Conservation (phyloP, 495 filamentous ascomycete species). For the Antarctomyces pellizariae region DNA sequence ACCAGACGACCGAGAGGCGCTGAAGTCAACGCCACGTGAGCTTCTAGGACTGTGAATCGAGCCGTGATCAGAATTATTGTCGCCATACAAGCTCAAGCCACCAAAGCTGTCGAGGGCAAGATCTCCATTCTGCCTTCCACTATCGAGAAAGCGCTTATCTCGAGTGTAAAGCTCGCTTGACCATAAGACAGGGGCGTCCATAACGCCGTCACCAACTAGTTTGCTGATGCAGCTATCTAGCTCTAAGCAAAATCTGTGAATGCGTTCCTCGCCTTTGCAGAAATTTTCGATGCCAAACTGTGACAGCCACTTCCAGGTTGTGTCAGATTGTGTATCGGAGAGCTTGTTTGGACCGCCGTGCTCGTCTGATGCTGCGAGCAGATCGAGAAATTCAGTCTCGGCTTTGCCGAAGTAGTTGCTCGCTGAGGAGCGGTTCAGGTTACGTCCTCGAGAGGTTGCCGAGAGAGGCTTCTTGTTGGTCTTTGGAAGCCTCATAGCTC, state of each 20-base stretch:
- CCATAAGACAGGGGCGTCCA: constrained; percentile 78
- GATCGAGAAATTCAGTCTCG: constrained; percentile 67
- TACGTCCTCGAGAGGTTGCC: constrained; percentile 12
- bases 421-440: constrained; percentile 27
- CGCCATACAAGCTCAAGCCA: constrained; percentile 23
- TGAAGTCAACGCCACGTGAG: constrained; percentile 21
- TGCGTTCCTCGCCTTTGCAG: constrained; percentile 84
- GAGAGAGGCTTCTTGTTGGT: constrained; percentile 17
- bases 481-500: constrained; percentile 60
- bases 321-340: constrained; percentile 82
- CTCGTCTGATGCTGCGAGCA: constrained; percentile 60
- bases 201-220: constrained; percentile 64
- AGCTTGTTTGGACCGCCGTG: constrained; percentile 87
- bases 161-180: constrained; percentile 70
- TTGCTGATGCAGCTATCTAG: constrained; percentile 71
- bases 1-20: constrained; percentile 14
- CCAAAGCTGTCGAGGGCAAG: constrained; percentile 24
- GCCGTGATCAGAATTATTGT: constrained; percentile 17
- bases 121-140: constrained; percentile 30
- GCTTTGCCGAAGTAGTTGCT: constrained; percentile 57
- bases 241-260: constrained; percentile 84
- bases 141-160: constrained; percentile 57
- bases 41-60: too few relatives aligned
- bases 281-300: constrained; percentile 75
- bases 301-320: constrained; percentile 65